phyloP scores from a whole-genome alignment of 192 early-diverging fungal genomes.

The Allomyces arbusculus region DNA sequence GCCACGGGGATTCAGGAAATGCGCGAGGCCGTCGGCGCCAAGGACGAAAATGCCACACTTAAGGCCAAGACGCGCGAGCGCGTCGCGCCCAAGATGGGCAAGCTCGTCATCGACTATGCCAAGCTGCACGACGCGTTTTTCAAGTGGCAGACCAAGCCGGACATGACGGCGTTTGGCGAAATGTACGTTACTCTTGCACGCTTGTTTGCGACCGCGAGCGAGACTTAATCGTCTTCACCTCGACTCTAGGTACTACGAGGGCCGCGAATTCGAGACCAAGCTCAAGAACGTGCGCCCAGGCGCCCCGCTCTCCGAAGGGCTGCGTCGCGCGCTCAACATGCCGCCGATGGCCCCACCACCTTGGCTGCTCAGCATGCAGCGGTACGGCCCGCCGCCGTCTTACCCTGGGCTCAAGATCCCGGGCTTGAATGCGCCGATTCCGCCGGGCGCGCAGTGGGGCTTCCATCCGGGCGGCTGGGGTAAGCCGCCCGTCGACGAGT shows the following conservation, averaged over 20 bases:
- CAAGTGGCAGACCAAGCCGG: slow-evolving; percentile 72
- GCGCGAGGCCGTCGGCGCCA: slow-evolving; percentile 67
- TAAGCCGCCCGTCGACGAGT: slow-evolving; percentile 63
- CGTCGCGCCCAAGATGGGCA: slow-evolving; percentile 86
- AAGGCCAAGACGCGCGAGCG: slow-evolving; percentile 73
- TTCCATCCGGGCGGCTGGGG: slow-evolving; percentile 94
- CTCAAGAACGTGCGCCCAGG: slow-evolving; percentile 77
- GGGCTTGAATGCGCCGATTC: slow-evolving; percentile 90
- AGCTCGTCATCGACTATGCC: slow-evolving; percentile 90
- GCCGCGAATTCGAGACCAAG: slow-evolving; percentile 83
- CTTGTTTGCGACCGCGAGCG: background rate
- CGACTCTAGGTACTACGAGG: slow-evolving; percentile 67
- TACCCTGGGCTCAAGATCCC: slow-evolving; percentile 81
- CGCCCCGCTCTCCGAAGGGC: slow-evolving; percentile 49
- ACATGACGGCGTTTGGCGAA: slow-evolving; percentile 53
- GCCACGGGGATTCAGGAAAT: slow-evolving; percentile 96
- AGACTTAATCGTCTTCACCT: slow-evolving; percentile 15
- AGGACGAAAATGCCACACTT: slow-evolving; percentile 56
- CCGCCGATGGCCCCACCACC: slow-evolving; percentile 84
- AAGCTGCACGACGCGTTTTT: slow-evolving; percentile 97
- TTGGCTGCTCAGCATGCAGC: slow-evolving; percentile 97
- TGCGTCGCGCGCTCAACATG: slow-evolving; percentile 71
- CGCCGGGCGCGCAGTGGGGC: slow-evolving; percentile 93
- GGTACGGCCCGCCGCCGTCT: slow-evolving; percentile 83
- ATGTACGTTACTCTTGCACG: slow-evolving; percentile 28